phyloP scores from a whole-genome alignment of 306 rosid species.

The Cucurbita ficifolia region DNA sequence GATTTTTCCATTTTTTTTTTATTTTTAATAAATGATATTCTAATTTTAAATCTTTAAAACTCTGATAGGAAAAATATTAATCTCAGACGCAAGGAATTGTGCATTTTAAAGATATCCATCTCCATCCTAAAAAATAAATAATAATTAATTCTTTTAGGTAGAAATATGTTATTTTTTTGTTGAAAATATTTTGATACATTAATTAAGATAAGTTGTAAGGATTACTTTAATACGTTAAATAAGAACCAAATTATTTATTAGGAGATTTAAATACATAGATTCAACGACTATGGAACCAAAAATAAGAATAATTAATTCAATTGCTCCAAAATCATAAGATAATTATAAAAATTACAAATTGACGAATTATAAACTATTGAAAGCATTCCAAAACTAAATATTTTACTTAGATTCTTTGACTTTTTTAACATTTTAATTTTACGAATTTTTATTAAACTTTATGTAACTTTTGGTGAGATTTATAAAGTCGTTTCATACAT shows the following conservation, averaged over 20 bases:
- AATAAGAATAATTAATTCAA: neutral
- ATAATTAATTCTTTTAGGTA: too few species aligned
- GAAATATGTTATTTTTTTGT: too few species aligned
- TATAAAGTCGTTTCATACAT: neutral
- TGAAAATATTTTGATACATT: too few species aligned
- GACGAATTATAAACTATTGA: too few species aligned
- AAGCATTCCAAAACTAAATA: too few species aligned
- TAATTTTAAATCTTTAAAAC: neutral
- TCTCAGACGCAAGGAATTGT: neutral
- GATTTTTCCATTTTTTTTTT: neutral
- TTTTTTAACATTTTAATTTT: neutral
- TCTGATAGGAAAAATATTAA: neutral
- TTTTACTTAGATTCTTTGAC: neutral
- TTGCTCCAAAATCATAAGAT: neutral
- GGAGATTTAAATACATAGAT: neutral
- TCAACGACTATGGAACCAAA: neutral
- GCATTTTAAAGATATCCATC: neutral
- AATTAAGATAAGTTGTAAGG: too few species aligned
- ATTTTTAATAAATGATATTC: neutral
- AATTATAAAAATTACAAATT: too few species aligned
- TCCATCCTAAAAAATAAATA: neutral
- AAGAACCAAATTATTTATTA: neutral
- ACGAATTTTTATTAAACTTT: neutral
- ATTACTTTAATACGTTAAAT: neutral
- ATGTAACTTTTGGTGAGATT: too few species aligned